Evolutionary conservation across 176 grass and related monocot genomes (phyloP).

Genomic region (Poa annua): DNA sequence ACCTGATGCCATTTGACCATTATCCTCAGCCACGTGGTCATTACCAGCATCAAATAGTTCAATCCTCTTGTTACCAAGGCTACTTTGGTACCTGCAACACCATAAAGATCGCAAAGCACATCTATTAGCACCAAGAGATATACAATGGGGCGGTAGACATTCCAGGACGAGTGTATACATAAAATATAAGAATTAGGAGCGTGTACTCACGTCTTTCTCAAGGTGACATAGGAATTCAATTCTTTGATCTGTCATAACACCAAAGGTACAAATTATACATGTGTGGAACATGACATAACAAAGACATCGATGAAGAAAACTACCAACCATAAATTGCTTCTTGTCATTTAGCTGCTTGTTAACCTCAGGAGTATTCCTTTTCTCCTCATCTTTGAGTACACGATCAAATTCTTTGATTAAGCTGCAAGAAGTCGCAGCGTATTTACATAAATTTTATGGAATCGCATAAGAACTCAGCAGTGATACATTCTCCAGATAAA

Average conservation of each 20-base stretch:
- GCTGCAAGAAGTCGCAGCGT: constrained; percentile 35
- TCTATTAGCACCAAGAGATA: constrained; percentile 20
- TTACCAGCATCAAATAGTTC: constrained; percentile 88
- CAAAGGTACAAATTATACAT: constrained; percentile 39
- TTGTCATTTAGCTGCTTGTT: constrained; percentile 97
- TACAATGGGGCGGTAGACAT: not conserved
- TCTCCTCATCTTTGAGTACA: constrained; percentile 86
- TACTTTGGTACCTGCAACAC: constrained; percentile 83
- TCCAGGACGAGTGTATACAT: not conserved
- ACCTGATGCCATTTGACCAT: constrained; percentile 87
- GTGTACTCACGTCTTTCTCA: constrained; percentile 91
- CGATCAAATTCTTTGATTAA: constrained; percentile 91
- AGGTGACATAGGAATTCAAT: constrained; percentile 88
- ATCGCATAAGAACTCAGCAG: not conserved
- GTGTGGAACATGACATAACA: not conserved
- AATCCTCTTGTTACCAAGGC: constrained; percentile 92
- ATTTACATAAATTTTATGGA: constrained; percentile 3
- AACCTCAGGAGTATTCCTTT: constrained; percentile 62
- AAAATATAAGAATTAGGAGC: not conserved
- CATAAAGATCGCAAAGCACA: constrained; percentile 4
- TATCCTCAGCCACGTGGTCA: constrained; percentile 62
- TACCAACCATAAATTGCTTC: constrained; percentile 90
- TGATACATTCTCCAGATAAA: not conserved
- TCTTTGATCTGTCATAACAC: constrained; percentile 80
- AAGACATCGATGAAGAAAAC: not conserved